Percentiles rank a stretch among this genome's conserved stretches.
phyloP scores from a whole-genome alignment of 345 rosid species.

The Syzygium grande region DNA sequence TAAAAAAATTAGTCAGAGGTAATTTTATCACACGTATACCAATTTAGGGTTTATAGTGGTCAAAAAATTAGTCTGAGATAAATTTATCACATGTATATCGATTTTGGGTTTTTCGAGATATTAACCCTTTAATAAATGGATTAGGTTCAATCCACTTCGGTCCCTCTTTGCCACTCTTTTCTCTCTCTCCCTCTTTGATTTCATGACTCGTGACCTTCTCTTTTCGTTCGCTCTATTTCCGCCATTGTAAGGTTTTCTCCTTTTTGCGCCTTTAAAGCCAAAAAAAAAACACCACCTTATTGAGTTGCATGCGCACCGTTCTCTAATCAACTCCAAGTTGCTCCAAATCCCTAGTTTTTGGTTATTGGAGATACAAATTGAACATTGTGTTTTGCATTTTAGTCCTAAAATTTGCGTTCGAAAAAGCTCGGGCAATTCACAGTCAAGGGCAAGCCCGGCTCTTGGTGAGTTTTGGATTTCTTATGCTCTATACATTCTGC shows the following conservation, averaged over 20 bases:
- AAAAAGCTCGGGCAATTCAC: background rate
- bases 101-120: too few species aligned
- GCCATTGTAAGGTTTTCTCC: background rate
- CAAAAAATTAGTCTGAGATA: too few species aligned
- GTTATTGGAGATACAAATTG: background rate
- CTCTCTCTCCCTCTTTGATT: background rate
- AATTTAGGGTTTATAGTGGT: too few species aligned
- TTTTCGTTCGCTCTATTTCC: too few species aligned
- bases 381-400: too few species aligned
- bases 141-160: background rate
- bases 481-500: background rate
- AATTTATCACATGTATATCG: too few species aligned
- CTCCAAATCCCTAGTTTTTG: background rate
- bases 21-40: too few species aligned
- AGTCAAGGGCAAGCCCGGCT: background rate
- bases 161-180: background rate
- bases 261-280: background rate
- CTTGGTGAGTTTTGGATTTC: background rate
- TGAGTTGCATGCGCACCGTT: background rate
- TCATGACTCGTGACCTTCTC: background rate
- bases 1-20: too few species aligned
- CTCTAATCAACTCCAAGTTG: background rate
- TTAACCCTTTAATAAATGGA: too few species aligned
- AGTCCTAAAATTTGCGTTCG: background rate
- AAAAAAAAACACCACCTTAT: background rate